These are phyloP conservation scores for Amanita phalloides DNA, from an alignment of 768 basidiomycete genomes.

Conservation along the genomic window DNA sequence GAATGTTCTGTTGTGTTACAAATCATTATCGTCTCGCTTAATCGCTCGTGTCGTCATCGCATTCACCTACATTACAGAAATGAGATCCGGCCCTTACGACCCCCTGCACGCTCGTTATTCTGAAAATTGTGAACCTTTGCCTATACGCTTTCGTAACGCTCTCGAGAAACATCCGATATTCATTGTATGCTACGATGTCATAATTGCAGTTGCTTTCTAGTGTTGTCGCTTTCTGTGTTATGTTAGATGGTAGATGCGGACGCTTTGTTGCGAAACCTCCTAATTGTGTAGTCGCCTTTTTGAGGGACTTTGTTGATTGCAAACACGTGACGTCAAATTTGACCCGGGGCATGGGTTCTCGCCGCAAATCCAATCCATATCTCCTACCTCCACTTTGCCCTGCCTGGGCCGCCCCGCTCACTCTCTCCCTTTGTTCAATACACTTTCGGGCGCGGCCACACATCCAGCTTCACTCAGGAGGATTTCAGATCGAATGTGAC, in stretches of 20 bases:
- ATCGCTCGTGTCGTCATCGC: not conserved
- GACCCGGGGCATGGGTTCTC: conserved; percentile 4
- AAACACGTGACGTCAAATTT: conserved; percentile 5
- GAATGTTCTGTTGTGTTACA: not conserved
- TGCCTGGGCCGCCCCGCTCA: not conserved
- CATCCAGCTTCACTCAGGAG: not conserved
- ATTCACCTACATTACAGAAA: not conserved
- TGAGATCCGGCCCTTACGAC: conserved; percentile 1
- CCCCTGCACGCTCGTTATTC: conserved; percentile 3
- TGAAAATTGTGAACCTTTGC: not conserved
- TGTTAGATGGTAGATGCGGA: not conserved
- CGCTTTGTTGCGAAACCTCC: not conserved
- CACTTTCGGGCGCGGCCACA: not conserved
- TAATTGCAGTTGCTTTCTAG: not conserved
- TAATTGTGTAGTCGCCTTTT: no score
- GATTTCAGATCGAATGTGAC: not conserved
- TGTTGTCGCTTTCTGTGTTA: not conserved
- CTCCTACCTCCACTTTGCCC: not conserved
- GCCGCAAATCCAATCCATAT: not conserved
- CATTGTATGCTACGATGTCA: conserved; percentile 4
- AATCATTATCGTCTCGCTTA: not conserved
- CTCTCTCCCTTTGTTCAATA: not conserved
- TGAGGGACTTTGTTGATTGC: not conserved
- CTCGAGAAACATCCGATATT: not conserved
- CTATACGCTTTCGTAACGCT: conserved; percentile 2